Evolutionary conservation across 306 rosid genomes (phyloP), one percentile per base, ranked within the genome.

Genomic region (Elaeagnus macrophylla): DNA sequence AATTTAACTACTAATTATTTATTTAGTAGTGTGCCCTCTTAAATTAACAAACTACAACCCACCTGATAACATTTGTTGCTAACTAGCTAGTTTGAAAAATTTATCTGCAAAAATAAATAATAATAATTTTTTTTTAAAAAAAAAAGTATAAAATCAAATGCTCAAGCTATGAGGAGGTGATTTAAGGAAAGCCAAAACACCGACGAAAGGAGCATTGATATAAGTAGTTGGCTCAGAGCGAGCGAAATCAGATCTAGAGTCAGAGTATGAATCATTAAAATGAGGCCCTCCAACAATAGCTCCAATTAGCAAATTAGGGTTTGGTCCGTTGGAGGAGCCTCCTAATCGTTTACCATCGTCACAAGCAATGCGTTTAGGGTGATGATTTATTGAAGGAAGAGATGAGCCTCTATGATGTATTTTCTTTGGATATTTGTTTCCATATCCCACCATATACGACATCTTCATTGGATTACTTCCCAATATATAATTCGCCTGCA

Each of bases 401-500:
- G 79, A 56, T 0, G 84, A 76, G 0, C 72, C 78, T 10, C 76
- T 84, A 51, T 82, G 80, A 50, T 82, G 89, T 58, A 82, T 78
- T 48, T 62, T 75, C 51, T 35, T 6, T 0, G 80, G 82, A 49
- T 45, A 82, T 10, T 73, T 75, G 20, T 17, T 8, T 19, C 84
- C 80, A 15, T 49, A 78, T 59, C 84, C 84, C 25, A 75, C 78
- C 88, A 78, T 78, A 71, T 78, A 82, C 8, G 88, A 78, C 84
- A 70, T 78, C 6, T 37, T 6, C 25, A 15, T 40, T 25, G 43
- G 58, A 37, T 63, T 63, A 36, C 44, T 53, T 63, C 52, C 52
- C 15, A 51, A 35, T 50, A 61, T 43, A 44, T 41, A 42, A 42
- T 63, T 59, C 6, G 19, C 59, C 45, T 53, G 13, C 3, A 25